Conservation (phyloP, 2,329 filamentous ascomycete genomes). For the Cadophora malorum region DNA sequence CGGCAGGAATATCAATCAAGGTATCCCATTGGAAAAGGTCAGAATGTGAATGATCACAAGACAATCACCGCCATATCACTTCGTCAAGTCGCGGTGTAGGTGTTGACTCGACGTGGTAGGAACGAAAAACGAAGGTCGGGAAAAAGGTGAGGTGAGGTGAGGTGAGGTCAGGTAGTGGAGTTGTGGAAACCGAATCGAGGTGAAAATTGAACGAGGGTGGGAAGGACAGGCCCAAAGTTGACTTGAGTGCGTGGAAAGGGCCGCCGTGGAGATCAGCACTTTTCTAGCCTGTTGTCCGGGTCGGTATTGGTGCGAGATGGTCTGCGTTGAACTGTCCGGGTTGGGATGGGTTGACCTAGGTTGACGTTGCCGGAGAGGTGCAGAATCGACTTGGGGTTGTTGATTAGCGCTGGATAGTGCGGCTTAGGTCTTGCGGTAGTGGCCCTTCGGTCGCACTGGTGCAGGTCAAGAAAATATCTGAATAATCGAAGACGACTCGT, state of each 20-base stretch:
- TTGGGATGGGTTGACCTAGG: background rate
- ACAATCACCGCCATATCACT: slow-evolving; percentile 35
- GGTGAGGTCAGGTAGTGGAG: slow-evolving; percentile 14
- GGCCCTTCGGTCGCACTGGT: background rate
- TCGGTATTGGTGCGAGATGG: background rate
- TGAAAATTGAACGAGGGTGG: background rate
- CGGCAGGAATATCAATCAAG: slow-evolving; percentile 37
- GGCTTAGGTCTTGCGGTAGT: background rate
- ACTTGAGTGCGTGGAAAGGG: slow-evolving; percentile 4
- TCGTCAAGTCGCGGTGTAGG: background rate
- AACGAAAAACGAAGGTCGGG: background rate
- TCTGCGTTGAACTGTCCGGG: background rate
- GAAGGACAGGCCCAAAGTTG: background rate
- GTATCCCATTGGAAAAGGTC: slow-evolving; percentile 40
- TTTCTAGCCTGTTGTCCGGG: slow-evolving; percentile 16
- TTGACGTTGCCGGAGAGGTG: slow-evolving; percentile 1
- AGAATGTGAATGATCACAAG: slow-evolving; percentile 26
- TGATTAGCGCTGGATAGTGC: slow-evolving; percentile 7
- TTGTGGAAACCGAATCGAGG: background rate
- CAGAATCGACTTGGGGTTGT: slow-evolving; percentile 6
- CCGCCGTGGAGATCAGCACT: slow-evolving; percentile 15
- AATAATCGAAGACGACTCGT: slow-evolving; percentile 3
- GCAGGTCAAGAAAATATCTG: slow-evolving; percentile 1
- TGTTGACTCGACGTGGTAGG: slow-evolving; percentile 6
- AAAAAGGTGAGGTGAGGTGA: slow-evolving; percentile 17